phyloP scores from a whole-genome alignment of 2,329 filamentous ascomycete genomes.

The Chaetomiaceae sp. region DNA sequence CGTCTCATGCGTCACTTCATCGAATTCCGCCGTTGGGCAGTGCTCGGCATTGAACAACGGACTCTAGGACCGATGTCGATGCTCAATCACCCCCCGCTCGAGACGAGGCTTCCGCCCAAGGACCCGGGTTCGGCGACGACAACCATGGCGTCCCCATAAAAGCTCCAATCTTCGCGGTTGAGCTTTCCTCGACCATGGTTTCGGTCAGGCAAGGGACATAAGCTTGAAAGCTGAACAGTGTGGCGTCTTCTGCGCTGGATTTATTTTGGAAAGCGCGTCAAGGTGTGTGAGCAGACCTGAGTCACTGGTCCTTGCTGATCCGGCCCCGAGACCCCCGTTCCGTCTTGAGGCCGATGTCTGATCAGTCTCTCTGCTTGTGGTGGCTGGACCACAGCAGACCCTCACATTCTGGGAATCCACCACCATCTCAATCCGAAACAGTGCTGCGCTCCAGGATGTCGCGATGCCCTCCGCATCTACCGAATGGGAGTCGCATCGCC shows the following conservation, averaged over 20 bases:
- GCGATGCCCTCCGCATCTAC: background rate
- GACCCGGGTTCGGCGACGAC: background rate
- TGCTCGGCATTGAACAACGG: too few relatives aligned
- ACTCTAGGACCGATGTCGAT: too few relatives aligned
- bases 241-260: background rate
- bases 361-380: too few relatives aligned
- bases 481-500: conserved; percentile 8
- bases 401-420: too few relatives aligned
- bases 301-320: too few relatives aligned
- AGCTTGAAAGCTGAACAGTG: background rate
- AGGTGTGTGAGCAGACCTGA: too few relatives aligned
- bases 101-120: background rate
- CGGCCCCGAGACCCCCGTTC: background rate
- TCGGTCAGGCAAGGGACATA: background rate
- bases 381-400: too few relatives aligned
- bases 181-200: background rate
- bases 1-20: background rate
- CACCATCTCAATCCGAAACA: background rate
- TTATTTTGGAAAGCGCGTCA: background rate
- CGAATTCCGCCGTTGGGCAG: conserved; percentile 12
- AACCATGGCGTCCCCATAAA: background rate
- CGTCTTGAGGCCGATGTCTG: too few relatives aligned
- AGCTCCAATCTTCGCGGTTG: conserved; percentile 10
- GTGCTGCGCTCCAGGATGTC: background rate
- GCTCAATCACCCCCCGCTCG: background rate